Conservation (phyloP, 2,329 filamentous ascomycete species). For the Phaeoacremonium minimum region DNA sequence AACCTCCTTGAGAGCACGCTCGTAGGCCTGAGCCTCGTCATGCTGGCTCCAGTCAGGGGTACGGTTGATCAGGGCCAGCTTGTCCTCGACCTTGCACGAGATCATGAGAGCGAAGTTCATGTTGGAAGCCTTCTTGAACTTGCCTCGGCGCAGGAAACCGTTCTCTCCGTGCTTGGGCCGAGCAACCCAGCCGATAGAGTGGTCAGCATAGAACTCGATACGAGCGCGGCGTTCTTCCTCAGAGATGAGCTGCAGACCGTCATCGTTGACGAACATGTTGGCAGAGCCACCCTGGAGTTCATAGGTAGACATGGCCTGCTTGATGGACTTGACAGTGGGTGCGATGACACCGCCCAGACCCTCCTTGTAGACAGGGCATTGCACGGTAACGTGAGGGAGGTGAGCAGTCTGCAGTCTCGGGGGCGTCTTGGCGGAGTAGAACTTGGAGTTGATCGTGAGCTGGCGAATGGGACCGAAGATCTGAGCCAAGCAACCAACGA, state of each 20-base stretch:
- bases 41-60: constrained; percentile 61
- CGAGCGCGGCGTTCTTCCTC: constrained; percentile 59
- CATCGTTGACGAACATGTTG: constrained; percentile 74
- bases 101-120: constrained; percentile 70
- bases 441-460: constrained; percentile 72
- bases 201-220: constrained; percentile 65
- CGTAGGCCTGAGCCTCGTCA: constrained; percentile 64
- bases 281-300: constrained; percentile 74
- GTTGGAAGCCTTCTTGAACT: constrained; percentile 69
- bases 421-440: constrained; percentile 71
- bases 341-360: constrained; percentile 70
- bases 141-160: constrained; percentile 58
- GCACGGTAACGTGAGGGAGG: constrained; percentile 74
- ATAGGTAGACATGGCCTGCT: constrained; percentile 72
- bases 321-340: constrained; percentile 73
- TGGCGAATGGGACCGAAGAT: constrained; percentile 72
- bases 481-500: constrained; percentile 71
- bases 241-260: constrained; percentile 64
- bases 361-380: constrained; percentile 87
- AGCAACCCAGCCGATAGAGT: constrained; percentile 67
- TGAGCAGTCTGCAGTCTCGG: constrained; percentile 50
- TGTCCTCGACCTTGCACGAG: constrained; percentile 67
- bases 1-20: constrained; percentile 59
- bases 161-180: constrained; percentile 60
- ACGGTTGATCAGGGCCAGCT: constrained; percentile 53